Conservation (phyloP, 805 yeast genomes). For the Ogataea pini region DNA sequence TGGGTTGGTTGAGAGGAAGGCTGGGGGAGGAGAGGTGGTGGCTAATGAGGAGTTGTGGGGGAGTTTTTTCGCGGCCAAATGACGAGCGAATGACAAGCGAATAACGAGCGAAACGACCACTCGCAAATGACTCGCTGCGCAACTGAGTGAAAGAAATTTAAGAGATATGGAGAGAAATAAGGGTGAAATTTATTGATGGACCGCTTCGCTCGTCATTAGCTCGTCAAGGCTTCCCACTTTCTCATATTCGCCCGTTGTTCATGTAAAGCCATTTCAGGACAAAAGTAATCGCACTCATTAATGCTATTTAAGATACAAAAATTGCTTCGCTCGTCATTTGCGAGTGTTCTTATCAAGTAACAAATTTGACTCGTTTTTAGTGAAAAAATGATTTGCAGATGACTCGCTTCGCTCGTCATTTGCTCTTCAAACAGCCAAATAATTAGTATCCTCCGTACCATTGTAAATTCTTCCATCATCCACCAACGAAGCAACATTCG, state of each 20-base stretch:
- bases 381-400: too few species aligned
- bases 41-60: slow-evolving; percentile 61
- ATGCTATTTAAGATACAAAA: too few species aligned
- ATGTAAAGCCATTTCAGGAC: too few species aligned
- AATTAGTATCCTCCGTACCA: slow-evolving; percentile 68
- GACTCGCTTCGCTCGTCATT: background rate
- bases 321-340: background rate
- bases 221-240: too few species aligned
- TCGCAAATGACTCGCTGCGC: too few species aligned
- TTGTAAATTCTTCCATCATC: slow-evolving; percentile 71
- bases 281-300: too few species aligned
- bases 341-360: too few species aligned
- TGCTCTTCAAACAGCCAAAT: slow-evolving; percentile 46
- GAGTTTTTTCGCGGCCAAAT: slow-evolving; percentile 49
- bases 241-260: too few species aligned
- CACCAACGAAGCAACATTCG: slow-evolving; percentile 52
- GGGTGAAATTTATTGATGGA: too few species aligned
- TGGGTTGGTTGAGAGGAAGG: slow-evolving; percentile 46
- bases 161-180: background rate
- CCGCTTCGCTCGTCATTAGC: too few species aligned
- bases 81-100: slow-evolving; percentile 17
- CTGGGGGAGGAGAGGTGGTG: slow-evolving; percentile 60
- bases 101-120: background rate
- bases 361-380: too few species aligned
- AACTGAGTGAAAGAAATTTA: background rate